Conservation (phyloP, 148 eudicot genomes). For the Polygonum aviculare region DNA sequence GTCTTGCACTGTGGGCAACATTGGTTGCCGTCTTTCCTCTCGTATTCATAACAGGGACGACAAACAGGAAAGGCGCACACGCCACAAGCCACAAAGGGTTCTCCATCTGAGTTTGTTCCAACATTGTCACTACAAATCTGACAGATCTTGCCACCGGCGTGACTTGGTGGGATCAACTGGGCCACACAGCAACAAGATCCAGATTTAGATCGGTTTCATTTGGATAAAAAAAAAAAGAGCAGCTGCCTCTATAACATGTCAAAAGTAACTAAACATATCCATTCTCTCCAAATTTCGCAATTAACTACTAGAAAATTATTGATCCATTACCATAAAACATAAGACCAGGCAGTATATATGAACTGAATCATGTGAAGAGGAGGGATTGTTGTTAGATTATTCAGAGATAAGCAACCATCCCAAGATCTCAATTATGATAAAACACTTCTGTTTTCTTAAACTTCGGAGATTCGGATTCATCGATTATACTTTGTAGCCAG, state of each 20-base stretch:
- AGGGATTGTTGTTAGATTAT: background rate
- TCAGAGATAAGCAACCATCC: background rate
- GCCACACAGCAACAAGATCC: background rate
- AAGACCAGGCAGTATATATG: background rate
- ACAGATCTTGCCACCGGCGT: constrained; percentile 35
- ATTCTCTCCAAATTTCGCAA: background rate
- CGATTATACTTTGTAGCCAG: background rate
- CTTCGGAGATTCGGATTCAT: background rate
- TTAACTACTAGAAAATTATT: background rate
- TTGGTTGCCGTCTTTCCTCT: constrained; percentile 67
- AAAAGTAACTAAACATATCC: background rate
- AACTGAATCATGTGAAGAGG: background rate
- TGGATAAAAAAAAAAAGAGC: background rate
- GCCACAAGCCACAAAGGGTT: constrained; percentile 58
- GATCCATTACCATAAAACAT: background rate
- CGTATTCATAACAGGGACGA: constrained; percentile 68
- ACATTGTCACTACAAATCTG: constrained; percentile 70
- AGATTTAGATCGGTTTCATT: background rate
- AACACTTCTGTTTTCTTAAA: background rate
- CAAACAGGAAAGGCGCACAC: constrained; percentile 70
- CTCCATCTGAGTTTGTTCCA: constrained; percentile 42
- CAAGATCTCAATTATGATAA: background rate
- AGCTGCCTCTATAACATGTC: background rate
- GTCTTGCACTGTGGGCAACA: constrained; percentile 79
- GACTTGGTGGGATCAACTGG: constrained; percentile 18